phyloP scores from a whole-genome alignment of 2,329 filamentous ascomycete genomes.

The Mariannaea elegans region DNA sequence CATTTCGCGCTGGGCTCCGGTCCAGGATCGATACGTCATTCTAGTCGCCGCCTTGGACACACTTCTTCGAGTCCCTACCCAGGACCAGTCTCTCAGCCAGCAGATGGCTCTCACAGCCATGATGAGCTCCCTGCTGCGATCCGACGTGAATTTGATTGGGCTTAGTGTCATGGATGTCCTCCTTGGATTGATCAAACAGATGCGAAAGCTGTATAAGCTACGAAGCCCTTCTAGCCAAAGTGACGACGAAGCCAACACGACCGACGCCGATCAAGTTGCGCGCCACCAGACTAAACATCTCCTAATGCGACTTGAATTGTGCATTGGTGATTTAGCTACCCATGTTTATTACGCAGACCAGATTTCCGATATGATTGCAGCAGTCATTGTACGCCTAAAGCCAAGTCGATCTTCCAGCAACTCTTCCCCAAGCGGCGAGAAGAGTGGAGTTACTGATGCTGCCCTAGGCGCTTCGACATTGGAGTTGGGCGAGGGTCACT shows the following conservation, averaged over 20 bases:
- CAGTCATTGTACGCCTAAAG: constrained; percentile 81
- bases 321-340: constrained; percentile 89
- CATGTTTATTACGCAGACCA: constrained; percentile 98
- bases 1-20: constrained; percentile 86
- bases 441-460: constrained; percentile 55
- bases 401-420: constrained; percentile 61
- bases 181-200: constrained; percentile 83
- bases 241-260: constrained; percentile 47
- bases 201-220: constrained; percentile 79
- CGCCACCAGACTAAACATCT: constrained; percentile 68
- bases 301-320: constrained; percentile 76
- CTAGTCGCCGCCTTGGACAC: constrained; percentile 83
- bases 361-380: constrained; percentile 90
- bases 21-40: constrained; percentile 93
- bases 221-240: constrained; percentile 49
- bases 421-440: constrained; percentile 54
- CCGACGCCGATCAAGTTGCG: constrained; percentile 43
- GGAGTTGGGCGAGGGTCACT: constrained; percentile 55
- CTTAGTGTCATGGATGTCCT: constrained; percentile 96
- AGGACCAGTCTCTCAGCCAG: constrained; percentile 75
- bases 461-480: constrained; percentile 45
- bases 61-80: constrained; percentile 72
- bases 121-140: constrained; percentile 83
- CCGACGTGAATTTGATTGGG: constrained; percentile 92
- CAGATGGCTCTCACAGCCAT: constrained; percentile 81